phyloP scores from a whole-genome alignment of 2,329 filamentous ascomycete genomes.

The Volutella citrinella region DNA sequence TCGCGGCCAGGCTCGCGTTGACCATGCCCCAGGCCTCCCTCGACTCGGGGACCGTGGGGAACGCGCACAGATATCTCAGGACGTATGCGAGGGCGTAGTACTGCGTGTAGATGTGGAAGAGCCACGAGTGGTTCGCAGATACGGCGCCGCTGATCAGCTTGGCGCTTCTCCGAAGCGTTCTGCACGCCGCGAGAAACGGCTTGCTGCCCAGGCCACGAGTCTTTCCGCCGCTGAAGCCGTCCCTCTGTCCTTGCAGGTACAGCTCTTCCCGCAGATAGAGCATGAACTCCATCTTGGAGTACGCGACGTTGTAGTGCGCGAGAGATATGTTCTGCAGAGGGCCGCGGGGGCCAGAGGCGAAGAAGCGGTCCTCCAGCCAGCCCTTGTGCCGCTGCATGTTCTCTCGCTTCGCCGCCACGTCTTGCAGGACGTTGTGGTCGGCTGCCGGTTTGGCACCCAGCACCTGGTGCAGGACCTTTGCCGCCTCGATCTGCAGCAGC shows the following conservation, averaged over 20 bases:
- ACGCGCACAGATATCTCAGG: slow-evolving; percentile 8
- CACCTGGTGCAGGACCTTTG: slow-evolving; percentile 2
- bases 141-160: slow-evolving; percentile 2
- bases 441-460: too few species aligned
- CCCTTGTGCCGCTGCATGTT: too few species aligned
- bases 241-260: neutral
- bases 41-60: slow-evolving; percentile 3
- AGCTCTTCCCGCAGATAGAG: slow-evolving; percentile 7
- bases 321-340: neutral
- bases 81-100: slow-evolving; percentile 11
- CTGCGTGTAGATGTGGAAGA: slow-evolving; percentile 9
- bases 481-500: slow-evolving; percentile 6
- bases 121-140: slow-evolving; percentile 4
- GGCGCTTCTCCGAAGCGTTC: slow-evolving; percentile 5
- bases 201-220: slow-evolving; percentile 2
- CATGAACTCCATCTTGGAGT: slow-evolving; percentile 10
- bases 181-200: slow-evolving; percentile 6
- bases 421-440: too few species aligned
- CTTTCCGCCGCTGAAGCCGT: neutral
- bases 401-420: too few species aligned
- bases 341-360: neutral
- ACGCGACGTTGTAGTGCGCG: slow-evolving; percentile 8
- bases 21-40: slow-evolving; percentile 7
- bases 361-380: too few species aligned
- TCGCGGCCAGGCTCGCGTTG: too few species aligned